Base-by-base conservation (phyloP, 306 rosid genomes). In the Hippophae gyantsensis region DNA sequence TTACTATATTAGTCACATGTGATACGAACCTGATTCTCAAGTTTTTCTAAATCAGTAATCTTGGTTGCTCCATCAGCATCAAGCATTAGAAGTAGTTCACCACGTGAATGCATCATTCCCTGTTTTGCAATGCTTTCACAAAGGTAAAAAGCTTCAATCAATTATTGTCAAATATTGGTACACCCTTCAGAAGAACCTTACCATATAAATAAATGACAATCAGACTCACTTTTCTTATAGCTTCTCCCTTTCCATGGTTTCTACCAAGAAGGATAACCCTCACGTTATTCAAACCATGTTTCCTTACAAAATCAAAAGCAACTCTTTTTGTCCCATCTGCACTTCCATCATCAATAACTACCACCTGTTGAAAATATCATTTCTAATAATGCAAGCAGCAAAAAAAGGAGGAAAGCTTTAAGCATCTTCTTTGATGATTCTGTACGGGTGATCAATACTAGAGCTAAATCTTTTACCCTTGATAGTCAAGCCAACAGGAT, bases 11-110 rank as follows among this genome's bases (percentile, higher is more conserved):
- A 25, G 23, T 27, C 52, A 42, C 49, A 47, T 49, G 40, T 18
- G 43, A 18, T 40, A 75, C 56, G 61, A 69, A 90, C 98, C 96
- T 83, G 76, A 66, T 78, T 85, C 83, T 90, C 98, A 60, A 92
- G 95, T 69, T 90, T 90, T 80, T 90, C 98, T 46, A 85, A 73
- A 65, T 87, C 98, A 58, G 71, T 78, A 66, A 90, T 76, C 78
- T 85, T 79, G 42, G 96, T 90, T 76, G 98, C 98, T 66, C 98
- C 98, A 83, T 90, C 98, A 66, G 98, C 98, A 73, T 90, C 98
- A 65, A 90, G 74, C 98, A 90, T 90, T 57, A 90, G 82, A 76
- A 90, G 89, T 72, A 90, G 63, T 64, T 90, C 96, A 74, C 98
- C 98, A 62, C 98, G 94, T 54, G 98, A 85, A 82, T 90, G 98